These are phyloP conservation scores for Pythium dissimile DNA, from an alignment of 352 stramenopile species.

Conservation along the genomic window DNA sequence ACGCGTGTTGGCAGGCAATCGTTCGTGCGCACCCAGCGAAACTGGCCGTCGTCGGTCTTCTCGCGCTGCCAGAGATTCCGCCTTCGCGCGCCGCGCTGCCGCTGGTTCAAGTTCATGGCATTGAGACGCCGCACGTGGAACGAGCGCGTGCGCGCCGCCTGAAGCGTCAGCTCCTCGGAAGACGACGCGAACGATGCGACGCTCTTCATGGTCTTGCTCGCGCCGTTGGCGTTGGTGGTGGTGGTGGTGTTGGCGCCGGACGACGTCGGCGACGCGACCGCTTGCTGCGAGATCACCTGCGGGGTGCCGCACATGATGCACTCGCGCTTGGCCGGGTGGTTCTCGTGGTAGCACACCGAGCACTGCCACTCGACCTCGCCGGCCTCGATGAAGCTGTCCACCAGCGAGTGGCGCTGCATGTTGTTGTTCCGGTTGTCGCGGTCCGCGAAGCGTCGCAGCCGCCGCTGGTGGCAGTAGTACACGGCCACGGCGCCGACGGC, in stretches of 20 bases:
- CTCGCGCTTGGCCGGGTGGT: constrained; percentile 76
- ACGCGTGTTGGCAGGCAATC: constrained; percentile 67
- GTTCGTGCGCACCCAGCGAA: constrained; percentile 71
- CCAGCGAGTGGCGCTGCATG: constrained; percentile 81
- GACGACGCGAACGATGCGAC: constrained; percentile 30
- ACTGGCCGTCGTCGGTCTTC: constrained; percentile 65
- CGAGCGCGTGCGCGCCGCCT: constrained; percentile 60
- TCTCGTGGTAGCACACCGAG: constrained; percentile 81
- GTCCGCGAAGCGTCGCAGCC: constrained; percentile 49
- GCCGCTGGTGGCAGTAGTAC: constrained; percentile 70
- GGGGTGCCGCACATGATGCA: constrained; percentile 82
- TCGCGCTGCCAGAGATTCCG: constrained; percentile 79
- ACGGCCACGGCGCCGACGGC: constrained; percentile 36
- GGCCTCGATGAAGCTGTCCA: constrained; percentile 69
- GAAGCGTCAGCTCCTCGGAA: constrained; percentile 29
- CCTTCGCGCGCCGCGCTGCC: constrained; percentile 62
- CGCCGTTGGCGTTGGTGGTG: constrained; percentile 13
- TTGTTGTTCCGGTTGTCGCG: constrained; percentile 82
- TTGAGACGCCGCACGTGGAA: constrained; percentile 81
- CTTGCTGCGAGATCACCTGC: constrained; percentile 74
- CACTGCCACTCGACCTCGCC: constrained; percentile 81
- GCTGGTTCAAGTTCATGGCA: constrained; percentile 78
- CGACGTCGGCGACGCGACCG: constrained; percentile 28
- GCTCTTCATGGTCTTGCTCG: constrained; percentile 7
- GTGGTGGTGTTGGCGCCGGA: too few species aligned